Evolutionary conservation across 2,329 filamentous ascomycete genomes (phyloP).

Genomic region (Pezizomycotina sp.): DNA sequence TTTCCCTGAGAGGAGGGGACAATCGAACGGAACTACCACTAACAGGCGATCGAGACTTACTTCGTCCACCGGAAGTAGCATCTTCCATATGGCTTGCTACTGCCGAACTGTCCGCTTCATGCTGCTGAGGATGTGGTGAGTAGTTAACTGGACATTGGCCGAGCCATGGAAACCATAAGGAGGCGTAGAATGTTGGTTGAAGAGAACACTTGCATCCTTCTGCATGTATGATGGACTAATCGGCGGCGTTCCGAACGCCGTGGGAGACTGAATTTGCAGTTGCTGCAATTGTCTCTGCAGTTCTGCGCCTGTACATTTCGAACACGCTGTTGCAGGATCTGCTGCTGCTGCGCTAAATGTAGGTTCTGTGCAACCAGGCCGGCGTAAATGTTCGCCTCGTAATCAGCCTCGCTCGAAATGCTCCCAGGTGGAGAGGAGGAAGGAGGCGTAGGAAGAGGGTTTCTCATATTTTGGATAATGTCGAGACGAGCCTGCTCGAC

Average conservation of each 20-base stretch:
- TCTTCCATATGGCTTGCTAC: too few species aligned
- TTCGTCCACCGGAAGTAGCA: too few species aligned
- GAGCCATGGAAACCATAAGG: slow-evolving; percentile 89
- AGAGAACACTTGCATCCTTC: too few species aligned
- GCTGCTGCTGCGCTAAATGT: slow-evolving; percentile 86
- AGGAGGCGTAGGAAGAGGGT: slow-evolving; percentile 27
- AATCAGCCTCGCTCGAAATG: slow-evolving; percentile 31
- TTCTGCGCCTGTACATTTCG: slow-evolving; percentile 8
- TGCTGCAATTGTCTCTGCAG: slow-evolving; percentile 20
- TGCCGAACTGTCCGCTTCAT: too few species aligned
- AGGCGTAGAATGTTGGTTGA: too few species aligned
- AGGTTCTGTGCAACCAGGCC: slow-evolving; percentile 82
- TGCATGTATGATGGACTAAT: slow-evolving; percentile 24
- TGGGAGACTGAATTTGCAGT: slow-evolving; percentile 20
- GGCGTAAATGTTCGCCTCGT: slow-evolving; percentile 74
- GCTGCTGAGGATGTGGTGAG: too few species aligned
- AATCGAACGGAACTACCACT: too few species aligned
- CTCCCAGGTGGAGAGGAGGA: slow-evolving; percentile 21
- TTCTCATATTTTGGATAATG: slow-evolving; percentile 33
- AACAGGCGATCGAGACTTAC: too few species aligned
- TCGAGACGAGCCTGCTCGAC: slow-evolving; percentile 33
- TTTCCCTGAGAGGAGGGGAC: too few species aligned
- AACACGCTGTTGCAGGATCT: slow-evolving; percentile 34
- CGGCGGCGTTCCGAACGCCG: slow-evolving; percentile 21
- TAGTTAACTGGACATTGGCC: too few species aligned